A percentile compares a stretch with the other conserved stretches of the same genome.
These are phyloP conservation scores for Colletotrichum eremochloae DNA, from an alignment of 2,329 filamentous ascomycete species.

Conservation along the genomic window DNA sequence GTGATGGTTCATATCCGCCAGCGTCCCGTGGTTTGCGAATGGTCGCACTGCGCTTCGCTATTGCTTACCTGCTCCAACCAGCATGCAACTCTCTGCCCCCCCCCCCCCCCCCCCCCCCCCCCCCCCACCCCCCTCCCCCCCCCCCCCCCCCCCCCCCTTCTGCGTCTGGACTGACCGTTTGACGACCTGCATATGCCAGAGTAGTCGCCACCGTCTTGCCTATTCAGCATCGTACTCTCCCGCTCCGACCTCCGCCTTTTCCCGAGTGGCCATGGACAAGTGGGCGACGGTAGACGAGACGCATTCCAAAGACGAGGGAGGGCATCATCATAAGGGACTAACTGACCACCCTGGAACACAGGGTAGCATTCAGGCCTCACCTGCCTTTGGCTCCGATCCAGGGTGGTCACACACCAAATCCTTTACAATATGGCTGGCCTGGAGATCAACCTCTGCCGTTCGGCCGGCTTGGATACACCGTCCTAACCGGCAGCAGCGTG, in stretches of 20 bases:
- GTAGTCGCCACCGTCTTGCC: slow-evolving; percentile 2
- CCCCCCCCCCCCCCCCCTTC: slow-evolving; percentile 5
- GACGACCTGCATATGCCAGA: slow-evolving; percentile 32
- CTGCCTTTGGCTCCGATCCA: slow-evolving; percentile 18
- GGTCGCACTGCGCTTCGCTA: slow-evolving; percentile 33
- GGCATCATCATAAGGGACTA: not conserved
- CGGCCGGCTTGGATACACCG: not conserved
- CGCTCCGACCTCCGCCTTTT: not conserved
- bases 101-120: not conserved
- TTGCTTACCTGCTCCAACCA: slow-evolving; percentile 35
- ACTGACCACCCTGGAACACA: not conserved
- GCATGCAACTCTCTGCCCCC: slow-evolving; percentile 10
- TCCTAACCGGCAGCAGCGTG: not conserved
- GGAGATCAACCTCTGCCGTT: slow-evolving; percentile 13
- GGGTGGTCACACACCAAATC: slow-evolving; percentile 20
- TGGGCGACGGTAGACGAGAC: not conserved
- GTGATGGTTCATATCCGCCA: slow-evolving; percentile 29
- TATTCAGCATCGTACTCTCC: not conserved
- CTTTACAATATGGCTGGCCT: slow-evolving; percentile 25
- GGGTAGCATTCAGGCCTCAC: not conserved
- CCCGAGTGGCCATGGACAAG: not conserved
- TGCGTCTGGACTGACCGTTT: slow-evolving; percentile 25
- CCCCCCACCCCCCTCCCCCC: slow-evolving; percentile 1
- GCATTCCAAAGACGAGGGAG: not conserved
- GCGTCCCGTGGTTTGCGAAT: not conserved